Conservation (phyloP, 2,329 filamentous ascomycete species). For the Ceratocystiopsis brevicomis region DNA sequence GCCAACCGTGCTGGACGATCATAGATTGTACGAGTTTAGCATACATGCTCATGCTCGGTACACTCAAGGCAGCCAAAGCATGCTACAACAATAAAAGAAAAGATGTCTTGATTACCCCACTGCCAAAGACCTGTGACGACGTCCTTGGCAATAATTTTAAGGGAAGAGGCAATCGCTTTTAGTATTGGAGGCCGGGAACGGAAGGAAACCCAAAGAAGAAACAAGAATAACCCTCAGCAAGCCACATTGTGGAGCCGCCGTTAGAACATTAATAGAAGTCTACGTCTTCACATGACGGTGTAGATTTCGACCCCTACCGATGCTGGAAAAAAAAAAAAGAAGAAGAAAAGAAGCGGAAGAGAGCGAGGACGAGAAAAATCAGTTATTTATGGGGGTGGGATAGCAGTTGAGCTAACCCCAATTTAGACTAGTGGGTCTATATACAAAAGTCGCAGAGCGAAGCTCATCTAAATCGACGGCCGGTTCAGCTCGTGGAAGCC, state of each 20-base stretch:
- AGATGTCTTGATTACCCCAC: slow-evolving; percentile 32
- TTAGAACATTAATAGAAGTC: slow-evolving; percentile 14
- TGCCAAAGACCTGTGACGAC: slow-evolving; percentile 26
- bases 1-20: too few species aligned
- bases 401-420: too few species aligned
- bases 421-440: too few species aligned
- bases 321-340: slow-evolving; percentile 20
- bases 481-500: slow-evolving; percentile 42
- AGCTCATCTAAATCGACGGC: slow-evolving; percentile 26
- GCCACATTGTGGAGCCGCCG: slow-evolving; percentile 34
- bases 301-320: slow-evolving; percentile 16
- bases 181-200: slow-evolving; percentile 34
- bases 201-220: slow-evolving; percentile 30
- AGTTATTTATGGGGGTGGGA: neutral
- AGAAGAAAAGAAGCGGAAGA: slow-evolving; percentile 12
- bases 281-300: slow-evolving; percentile 32
- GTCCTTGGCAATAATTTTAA: slow-evolving; percentile 26
- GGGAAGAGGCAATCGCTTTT: slow-evolving; percentile 24
- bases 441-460: too few species aligned
- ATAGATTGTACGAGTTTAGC: too few species aligned
- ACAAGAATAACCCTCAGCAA: slow-evolving; percentile 31
- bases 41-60: too few species aligned
- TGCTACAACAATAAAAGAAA: neutral
- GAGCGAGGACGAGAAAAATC: slow-evolving; percentile 1
- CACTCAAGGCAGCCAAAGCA: too few species aligned